A percentile compares a stretch with the other conserved stretches of the same genome.
Evolutionary conservation across 345 rosid species (phyloP).

Genomic region (Adansonia digitata): DNA sequence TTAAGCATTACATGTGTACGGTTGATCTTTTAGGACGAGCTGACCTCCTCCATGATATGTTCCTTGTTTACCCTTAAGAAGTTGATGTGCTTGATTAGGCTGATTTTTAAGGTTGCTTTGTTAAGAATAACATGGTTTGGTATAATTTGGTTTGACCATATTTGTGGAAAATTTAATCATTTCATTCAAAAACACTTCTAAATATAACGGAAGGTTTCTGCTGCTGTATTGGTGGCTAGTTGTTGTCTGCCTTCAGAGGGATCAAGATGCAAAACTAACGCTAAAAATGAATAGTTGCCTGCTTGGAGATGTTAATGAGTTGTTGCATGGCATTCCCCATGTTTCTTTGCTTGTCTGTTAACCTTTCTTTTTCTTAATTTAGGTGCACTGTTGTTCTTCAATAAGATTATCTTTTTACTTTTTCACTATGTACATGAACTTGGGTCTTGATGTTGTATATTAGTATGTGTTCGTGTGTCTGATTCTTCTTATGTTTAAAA

Average conservation of each 20-base stretch:
- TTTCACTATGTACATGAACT: too few species aligned
- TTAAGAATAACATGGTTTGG: background rate
- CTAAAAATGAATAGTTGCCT: background rate
- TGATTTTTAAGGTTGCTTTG: background rate
- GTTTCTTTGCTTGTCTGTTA: background rate
- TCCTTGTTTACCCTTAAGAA: conserved; percentile 13
- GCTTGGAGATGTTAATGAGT: background rate
- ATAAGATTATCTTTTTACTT: background rate
- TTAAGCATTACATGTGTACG: conserved; percentile 50
- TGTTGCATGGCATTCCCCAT: background rate
- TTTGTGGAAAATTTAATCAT: background rate
- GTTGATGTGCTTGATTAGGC: conserved; percentile 11
- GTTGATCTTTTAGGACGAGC: conserved; percentile 46
- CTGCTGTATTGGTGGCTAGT: background rate
- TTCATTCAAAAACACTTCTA: background rate
- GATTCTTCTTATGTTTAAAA: too few species aligned
- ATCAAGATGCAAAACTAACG: background rate
- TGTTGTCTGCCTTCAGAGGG: background rate
- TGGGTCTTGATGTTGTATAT: too few species aligned
- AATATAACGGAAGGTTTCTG: background rate
- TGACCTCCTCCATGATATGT: conserved; percentile 31
- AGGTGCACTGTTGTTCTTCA: background rate
- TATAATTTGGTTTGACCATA: background rate
- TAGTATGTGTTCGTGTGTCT: too few species aligned
- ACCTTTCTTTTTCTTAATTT: background rate